Conservation (phyloP, 2,329 filamentous ascomycete genomes). For the Claviceps cyperi region DNA sequence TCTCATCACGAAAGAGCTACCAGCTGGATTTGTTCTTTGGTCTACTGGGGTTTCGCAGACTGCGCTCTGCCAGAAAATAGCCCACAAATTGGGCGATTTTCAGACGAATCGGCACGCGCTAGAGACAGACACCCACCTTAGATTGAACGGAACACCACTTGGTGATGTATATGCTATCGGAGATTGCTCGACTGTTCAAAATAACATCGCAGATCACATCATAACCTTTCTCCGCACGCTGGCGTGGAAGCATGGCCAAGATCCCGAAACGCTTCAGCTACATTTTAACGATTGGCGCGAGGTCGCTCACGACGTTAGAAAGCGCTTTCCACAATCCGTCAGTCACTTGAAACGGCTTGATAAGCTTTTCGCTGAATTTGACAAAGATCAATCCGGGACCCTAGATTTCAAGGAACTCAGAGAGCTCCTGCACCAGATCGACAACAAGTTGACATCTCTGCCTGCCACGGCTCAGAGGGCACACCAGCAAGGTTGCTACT, state of each 20-base stretch:
- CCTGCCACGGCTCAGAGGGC: slow-evolving; percentile 93
- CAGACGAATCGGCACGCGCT: slow-evolving; percentile 86
- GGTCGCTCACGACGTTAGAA: slow-evolving; percentile 71
- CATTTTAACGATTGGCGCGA: slow-evolving; percentile 78
- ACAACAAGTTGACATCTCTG: slow-evolving; percentile 83
- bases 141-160: slow-evolving; percentile 73
- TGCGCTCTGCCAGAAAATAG: slow-evolving; percentile 61
- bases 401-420: slow-evolving; percentile 86
- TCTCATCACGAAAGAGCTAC: slow-evolving; percentile 76
- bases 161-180: slow-evolving; percentile 95
- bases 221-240: slow-evolving; percentile 77
- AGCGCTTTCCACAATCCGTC: slow-evolving; percentile 79
- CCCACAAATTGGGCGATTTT: slow-evolving; percentile 55
- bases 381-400: slow-evolving; percentile 83
- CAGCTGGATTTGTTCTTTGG: slow-evolving; percentile 94
- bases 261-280: slow-evolving; percentile 77
- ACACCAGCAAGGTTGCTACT: slow-evolving; percentile 87
- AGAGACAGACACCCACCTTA: slow-evolving; percentile 87
- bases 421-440: slow-evolving; percentile 81
- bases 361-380: slow-evolving; percentile 80
- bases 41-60: slow-evolving; percentile 89
- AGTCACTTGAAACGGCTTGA: slow-evolving; percentile 81
- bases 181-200: slow-evolving; percentile 92
- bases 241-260: slow-evolving; percentile 81
- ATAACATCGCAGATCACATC: slow-evolving; percentile 87